These are phyloP conservation scores for Wickerhamomyces chambardii DNA, from an alignment of 805 yeast species.

Conservation along the genomic window DNA sequence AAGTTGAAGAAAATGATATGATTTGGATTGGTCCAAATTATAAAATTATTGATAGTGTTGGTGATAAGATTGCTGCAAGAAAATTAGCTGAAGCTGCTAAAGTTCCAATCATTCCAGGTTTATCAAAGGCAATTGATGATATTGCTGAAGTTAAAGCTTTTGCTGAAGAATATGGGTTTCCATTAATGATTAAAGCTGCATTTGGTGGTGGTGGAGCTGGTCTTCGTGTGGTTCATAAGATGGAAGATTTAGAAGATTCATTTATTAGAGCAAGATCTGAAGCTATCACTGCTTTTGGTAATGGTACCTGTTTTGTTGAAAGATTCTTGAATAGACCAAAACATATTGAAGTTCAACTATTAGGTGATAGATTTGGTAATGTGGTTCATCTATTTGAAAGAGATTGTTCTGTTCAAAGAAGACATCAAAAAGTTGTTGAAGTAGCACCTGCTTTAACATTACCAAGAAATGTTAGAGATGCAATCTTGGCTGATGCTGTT, in stretches of 20 bases:
- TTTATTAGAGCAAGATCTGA: slow-evolving; percentile 90
- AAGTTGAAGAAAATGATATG: slow-evolving; percentile 84
- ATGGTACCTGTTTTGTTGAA: slow-evolving; percentile 97
- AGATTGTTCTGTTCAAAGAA: slow-evolving; percentile 99
- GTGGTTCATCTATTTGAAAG: slow-evolving; percentile 94
- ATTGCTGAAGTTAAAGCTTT: slow-evolving; percentile 73
- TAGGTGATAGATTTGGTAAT: slow-evolving; percentile 91
- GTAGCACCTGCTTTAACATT: slow-evolving; percentile 95
- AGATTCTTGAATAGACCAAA: slow-evolving; percentile 92
- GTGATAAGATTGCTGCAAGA: slow-evolving; percentile 96
- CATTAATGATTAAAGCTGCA: slow-evolving; percentile 97
- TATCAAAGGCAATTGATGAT: slow-evolving; percentile 89
- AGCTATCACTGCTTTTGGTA: slow-evolving; percentile 94
- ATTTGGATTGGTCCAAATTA: slow-evolving; percentile 95
- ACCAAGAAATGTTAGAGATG: slow-evolving; percentile 77
- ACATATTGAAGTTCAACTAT: slow-evolving; percentile 94
- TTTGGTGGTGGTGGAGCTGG: slow-evolving; percentile 99
- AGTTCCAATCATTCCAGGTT: slow-evolving; percentile 96
- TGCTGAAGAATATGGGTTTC: slow-evolving; percentile 81
- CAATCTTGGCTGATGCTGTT: slow-evolving; percentile 92
- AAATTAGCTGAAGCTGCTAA: slow-evolving; percentile 68
- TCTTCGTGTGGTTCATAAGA: slow-evolving; percentile 98
- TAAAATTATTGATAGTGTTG: slow-evolving; percentile 84
- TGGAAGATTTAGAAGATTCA: slow-evolving; percentile 88
- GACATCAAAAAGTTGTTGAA: slow-evolving; percentile 98